Evolutionary conservation across 352 stramenopile species (phyloP).

Genomic region (Phytophthora citricola): DNA sequence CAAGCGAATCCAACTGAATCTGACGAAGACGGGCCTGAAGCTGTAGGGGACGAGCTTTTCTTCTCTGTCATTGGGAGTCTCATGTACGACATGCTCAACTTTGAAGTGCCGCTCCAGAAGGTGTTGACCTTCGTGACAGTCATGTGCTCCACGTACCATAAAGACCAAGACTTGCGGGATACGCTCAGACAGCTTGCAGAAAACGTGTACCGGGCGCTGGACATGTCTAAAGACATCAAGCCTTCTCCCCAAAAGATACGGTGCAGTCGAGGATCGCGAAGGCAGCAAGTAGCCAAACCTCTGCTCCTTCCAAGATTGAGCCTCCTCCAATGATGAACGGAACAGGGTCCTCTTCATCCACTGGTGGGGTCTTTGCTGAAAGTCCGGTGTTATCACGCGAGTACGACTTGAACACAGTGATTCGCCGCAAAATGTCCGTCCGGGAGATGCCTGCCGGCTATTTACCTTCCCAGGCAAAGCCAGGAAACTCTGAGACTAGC

Average conservation of each 20-base stretch:
- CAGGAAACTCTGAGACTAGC: slow-evolving; percentile 3
- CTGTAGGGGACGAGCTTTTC: slow-evolving; percentile 76
- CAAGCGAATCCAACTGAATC: slow-evolving; percentile 45
- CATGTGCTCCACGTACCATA: slow-evolving; percentile 88
- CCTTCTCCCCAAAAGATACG: slow-evolving; percentile 38
- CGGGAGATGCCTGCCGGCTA: slow-evolving; percentile 40
- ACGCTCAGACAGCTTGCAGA: slow-evolving; percentile 84
- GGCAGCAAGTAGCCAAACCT: slow-evolving; percentile 4
- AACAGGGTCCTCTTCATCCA: slow-evolving; percentile 2
- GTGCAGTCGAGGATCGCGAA: slow-evolving; percentile 25
- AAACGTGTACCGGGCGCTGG: slow-evolving; percentile 80
- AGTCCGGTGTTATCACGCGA: slow-evolving; percentile 53
- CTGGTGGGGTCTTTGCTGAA: slow-evolving; percentile 34
- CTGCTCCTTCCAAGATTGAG: neutral
- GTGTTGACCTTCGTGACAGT: slow-evolving; percentile 81
- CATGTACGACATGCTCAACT: slow-evolving; percentile 88
- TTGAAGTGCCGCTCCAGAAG: slow-evolving; percentile 76
- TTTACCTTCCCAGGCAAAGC: slow-evolving; percentile 5
- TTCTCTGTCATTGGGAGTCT: slow-evolving; percentile 85
- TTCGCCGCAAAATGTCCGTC: slow-evolving; percentile 79
- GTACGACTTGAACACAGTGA: slow-evolving; percentile 84
- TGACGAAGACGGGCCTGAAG: slow-evolving; percentile 39
- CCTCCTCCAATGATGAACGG: slow-evolving; percentile 6
- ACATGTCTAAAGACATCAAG: slow-evolving; percentile 79
- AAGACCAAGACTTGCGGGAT: slow-evolving; percentile 66